phyloP scores from a whole-genome alignment of 1,284 basidiomycete species.

The Austropuccinia psidii region DNA sequence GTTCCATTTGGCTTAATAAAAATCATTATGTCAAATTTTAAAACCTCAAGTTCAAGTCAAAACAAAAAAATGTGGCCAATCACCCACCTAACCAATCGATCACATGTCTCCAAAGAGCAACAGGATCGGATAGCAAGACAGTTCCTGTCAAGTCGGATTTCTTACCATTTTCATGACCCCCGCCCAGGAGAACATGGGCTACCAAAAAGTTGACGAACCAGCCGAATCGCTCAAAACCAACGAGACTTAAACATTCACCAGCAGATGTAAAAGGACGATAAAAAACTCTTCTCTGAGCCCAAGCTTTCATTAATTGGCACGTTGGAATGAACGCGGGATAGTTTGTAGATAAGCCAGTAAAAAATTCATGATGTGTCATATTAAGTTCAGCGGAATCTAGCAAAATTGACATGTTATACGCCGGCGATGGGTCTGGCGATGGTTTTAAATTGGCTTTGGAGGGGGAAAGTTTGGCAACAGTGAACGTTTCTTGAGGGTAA shows the following conservation, averaged over 20 bases:
- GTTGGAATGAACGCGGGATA: slow-evolving; percentile 26
- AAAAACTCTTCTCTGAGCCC: slow-evolving; percentile 19
- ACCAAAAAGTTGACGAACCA: slow-evolving; percentile 31
- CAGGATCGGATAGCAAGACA: slow-evolving; percentile 5
- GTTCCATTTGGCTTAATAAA: slow-evolving; percentile 25
- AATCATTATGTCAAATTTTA: background rate
- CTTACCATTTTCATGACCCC: slow-evolving; percentile 1
- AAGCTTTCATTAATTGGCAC: slow-evolving; percentile 26
- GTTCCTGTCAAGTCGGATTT: background rate
- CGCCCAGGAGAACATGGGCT: slow-evolving; percentile 28
- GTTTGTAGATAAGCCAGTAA: slow-evolving; percentile 8
- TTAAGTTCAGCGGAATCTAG: slow-evolving; percentile 43
- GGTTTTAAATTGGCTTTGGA: slow-evolving; percentile 63
- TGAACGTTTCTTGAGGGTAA: slow-evolving; percentile 71
- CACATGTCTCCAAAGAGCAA: slow-evolving; percentile 24
- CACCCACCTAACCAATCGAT: slow-evolving; percentile 32
- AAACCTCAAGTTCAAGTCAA: background rate
- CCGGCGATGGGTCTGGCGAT: slow-evolving; percentile 59
- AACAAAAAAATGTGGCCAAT: background rate
- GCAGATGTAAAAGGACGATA: background rate
- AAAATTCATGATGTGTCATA: slow-evolving; percentile 15
- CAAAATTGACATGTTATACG: slow-evolving; percentile 80
- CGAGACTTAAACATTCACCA: background rate
- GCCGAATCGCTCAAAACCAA: slow-evolving; percentile 31
- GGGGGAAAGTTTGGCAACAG: slow-evolving; percentile 58